Base-by-base conservation (phyloP, 2,329 filamentous ascomycete genomes). In the Clarireedia homoeocarpa region DNA sequence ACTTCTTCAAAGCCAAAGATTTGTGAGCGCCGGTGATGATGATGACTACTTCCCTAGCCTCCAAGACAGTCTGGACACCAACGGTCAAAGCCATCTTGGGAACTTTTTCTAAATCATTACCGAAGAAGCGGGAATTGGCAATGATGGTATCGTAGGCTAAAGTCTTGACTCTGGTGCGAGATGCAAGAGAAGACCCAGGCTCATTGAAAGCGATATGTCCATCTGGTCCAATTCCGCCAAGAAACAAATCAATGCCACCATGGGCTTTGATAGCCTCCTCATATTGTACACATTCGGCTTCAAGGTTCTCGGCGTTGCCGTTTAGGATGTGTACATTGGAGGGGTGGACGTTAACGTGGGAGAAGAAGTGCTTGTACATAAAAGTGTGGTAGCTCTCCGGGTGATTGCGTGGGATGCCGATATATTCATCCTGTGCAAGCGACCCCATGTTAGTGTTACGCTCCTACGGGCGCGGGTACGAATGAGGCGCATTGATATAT, bases 341-440 rank as follows among this genome's bases (percentile, higher is more conserved):
- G 5, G 89, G 89, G 62, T 84, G 81, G 64, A 94, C 85, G 68
- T 95, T 88, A 65, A 94, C 85, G 64, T 83, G 89, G 45, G 86
- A 89, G 77, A 95, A 95, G 77, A 95, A 90, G 74, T 94, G 80
- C 73, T 88, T 89, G 81, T 91, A 95, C 89, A 95, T 94, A 76
- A 94, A 95, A 62, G 85, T 88, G 75, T 95, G 89, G 73, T 95
- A 95, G 66, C 85, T 90, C 71, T 94, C 85, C 12, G 88, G 84
- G 70, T 95, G 88, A 65, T 91, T 88, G 66, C 88, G 83, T 36
- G 89, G 85, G 60, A 95, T 81, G 56, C 86, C 88, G 62, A 94
- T 88, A 67, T 95, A 95, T 74, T 95, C 89, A 73, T 95, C 89
- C 84, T 87, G 62, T 42, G 26, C 24, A 56, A 27, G 10, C 20